Percentiles rank a stretch among this genome's conserved stretches.
These are phyloP conservation scores for Colletotrichum shisoi DNA, from an alignment of 2,329 filamentous ascomycete genomes.

Conservation along the genomic window DNA sequence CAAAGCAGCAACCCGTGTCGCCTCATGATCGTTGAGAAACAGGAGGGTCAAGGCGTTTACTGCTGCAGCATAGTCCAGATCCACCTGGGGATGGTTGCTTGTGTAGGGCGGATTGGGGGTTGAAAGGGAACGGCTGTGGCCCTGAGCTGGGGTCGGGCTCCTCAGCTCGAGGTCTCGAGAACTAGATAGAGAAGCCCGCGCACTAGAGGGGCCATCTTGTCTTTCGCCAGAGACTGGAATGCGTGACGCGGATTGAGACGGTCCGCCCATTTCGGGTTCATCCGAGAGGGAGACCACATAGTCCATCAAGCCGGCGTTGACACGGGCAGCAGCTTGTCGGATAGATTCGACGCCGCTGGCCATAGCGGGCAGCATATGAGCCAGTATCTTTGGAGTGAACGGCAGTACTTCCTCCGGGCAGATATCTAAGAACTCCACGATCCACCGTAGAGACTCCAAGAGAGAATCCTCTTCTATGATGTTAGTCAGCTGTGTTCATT, in stretches of 20 bases:
- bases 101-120: conserved; percentile 55
- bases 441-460: conserved; percentile 90
- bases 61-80: conserved; percentile 94
- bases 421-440: conserved; percentile 95
- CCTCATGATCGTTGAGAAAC: conserved; percentile 96
- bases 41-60: conserved; percentile 92
- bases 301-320: conserved; percentile 90
- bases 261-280: conserved; percentile 59
- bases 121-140: conserved; percentile 56
- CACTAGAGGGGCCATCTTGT: conserved; percentile 57
- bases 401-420: conserved; percentile 95
- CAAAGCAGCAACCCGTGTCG: conserved; percentile 89
- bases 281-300: conserved; percentile 92
- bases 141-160: conserved; percentile 59
- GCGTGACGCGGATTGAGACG: conserved; percentile 51
- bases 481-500: not conserved
- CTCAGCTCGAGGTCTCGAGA: conserved; percentile 62
- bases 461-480: conserved; percentile 84
- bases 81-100: conserved; percentile 60
- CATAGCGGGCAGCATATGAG: conserved; percentile 91
- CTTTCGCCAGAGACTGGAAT: conserved; percentile 56
- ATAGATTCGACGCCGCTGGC: conserved; percentile 91
- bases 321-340: conserved; percentile 83
- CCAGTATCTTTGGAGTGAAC: conserved; percentile 90
- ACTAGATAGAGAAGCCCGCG: conserved; percentile 62